Evolutionary conservation across 768 basidiomycete species (phyloP).

Genomic region (Rhodotorula toruloides): DNA sequence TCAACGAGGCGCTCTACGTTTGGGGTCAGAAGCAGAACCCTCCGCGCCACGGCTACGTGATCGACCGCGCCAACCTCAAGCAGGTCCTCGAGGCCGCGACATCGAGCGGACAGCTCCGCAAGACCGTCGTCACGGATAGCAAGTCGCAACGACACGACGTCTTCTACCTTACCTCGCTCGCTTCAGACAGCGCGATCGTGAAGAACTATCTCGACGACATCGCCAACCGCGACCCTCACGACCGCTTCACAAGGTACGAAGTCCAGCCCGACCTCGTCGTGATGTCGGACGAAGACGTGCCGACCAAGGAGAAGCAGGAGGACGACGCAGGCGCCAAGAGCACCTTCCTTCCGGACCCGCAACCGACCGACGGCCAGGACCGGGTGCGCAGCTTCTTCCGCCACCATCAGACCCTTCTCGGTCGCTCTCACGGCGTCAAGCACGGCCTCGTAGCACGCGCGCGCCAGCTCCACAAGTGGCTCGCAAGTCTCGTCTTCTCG

Average conservation of each 20-base stretch:
- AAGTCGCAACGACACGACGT: conserved; percentile 9
- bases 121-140: background rate
- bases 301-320: background rate
- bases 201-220: background rate
- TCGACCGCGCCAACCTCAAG: conserved; percentile 11
- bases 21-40: background rate
- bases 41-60: background rate
- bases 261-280: background rate
- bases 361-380: conserved; percentile 1
- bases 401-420: conserved; percentile 64
- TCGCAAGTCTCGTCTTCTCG: conserved; percentile 53
- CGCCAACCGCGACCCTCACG: no score
- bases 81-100: background rate
- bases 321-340: background rate
- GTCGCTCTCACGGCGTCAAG: conserved; percentile 69
- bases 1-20: background rate
- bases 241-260: background rate
- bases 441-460: conserved; percentile 63
- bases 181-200: background rate
- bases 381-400: conserved; percentile 55
- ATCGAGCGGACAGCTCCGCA: conserved; percentile 1
- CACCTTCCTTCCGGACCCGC: background rate
- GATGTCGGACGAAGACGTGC: background rate
- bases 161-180: conserved; percentile 17
- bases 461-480: conserved; percentile 60